Evolutionary conservation across 345 rosid genomes (phyloP), one percentile per base, ranked within the genome.

Genomic region (Cochlearia excelsa): DNA sequence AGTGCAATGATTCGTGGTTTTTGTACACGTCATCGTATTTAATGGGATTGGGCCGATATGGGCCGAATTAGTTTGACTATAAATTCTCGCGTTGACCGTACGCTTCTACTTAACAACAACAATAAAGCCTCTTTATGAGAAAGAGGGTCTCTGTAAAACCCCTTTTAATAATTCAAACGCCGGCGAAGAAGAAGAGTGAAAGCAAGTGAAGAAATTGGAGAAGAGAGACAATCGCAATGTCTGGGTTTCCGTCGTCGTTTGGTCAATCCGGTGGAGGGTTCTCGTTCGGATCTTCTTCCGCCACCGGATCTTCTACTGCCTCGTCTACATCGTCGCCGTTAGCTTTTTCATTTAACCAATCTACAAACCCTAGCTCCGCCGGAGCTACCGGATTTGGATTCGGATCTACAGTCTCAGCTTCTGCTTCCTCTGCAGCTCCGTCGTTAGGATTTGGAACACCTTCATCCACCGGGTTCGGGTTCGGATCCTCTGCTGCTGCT

Each of bases 201-300:
- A 44, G 48, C 51, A 3, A 69, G 52, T 49, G 64, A 42, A 43
- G 54, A 56, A 4, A 4, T 37, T 2, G 7, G 7, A 31, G 71
- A 16, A 60, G 35, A 48, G 30, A 48, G 41, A 16, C 7, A n/a
- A 45, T 10, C 62, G 26, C 77, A 28, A 58, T 73, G 31, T 80
- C 82, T 2, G 72, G 74, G 1, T 68, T 71, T 41, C 26, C 66
- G 29, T 62, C 66, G 29, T 62, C 64, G 16, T 70, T 74, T 30
- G 82, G 76, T 26, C 84, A 87, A 54, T 71, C 79, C 29, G 26
- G 47, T 26, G 67, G 69, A 5, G 77, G 63, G 9, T 61, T 72
- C 47, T 53, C 75, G 1, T 68, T 78, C 51, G 84, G 82, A 63
- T 60, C 84, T 70, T 34, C 86, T 38, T 26, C 79, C 55, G 49